A percentile compares a stretch with the other conserved stretches of the same genome.
Evolutionary conservation across 2,329 filamentous ascomycete genomes (phyloP).

Genomic region (Penicillium psychrosexuale): DNA sequence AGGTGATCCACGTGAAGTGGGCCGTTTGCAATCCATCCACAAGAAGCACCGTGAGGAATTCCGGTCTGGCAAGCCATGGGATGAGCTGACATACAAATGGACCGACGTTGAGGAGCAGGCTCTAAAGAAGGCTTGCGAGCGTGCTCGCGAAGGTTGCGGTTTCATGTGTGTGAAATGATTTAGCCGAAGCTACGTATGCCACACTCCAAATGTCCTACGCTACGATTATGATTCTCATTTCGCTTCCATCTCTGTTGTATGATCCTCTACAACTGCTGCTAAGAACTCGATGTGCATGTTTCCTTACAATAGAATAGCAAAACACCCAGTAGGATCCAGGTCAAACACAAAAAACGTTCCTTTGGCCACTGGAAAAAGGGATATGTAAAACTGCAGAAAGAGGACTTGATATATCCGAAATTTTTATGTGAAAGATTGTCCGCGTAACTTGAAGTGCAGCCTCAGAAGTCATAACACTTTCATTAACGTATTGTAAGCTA

Average conservation of each 20-base stretch:
- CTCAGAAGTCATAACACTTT: background rate
- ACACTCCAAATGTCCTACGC: background rate
- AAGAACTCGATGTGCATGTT: background rate
- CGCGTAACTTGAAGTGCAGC: background rate
- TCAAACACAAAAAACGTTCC: background rate
- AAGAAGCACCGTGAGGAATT: constrained; percentile 57
- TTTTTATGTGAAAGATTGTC: background rate
- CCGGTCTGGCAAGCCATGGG: constrained; percentile 58
- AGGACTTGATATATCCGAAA: background rate
- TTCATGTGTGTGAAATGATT: constrained; percentile 57
- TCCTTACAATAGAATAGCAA: background rate
- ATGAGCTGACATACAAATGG: constrained; percentile 61
- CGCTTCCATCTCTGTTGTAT: background rate
- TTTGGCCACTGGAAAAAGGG: background rate
- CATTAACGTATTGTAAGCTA: background rate
- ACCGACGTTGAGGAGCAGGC: constrained; percentile 62
- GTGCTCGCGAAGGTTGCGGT: constrained; percentile 57
- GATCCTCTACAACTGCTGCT: background rate
- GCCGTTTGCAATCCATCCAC: constrained; percentile 56
- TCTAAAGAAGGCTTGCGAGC: constrained; percentile 54
- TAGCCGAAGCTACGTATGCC: too few relatives aligned
- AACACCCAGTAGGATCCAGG: background rate
- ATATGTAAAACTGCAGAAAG: background rate
- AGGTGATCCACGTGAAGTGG: constrained; percentile 58
- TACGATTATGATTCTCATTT: background rate